phyloP scores from a whole-genome alignment of 352 stramenopile genomes.

The Phytophthora tubulina region DNA sequence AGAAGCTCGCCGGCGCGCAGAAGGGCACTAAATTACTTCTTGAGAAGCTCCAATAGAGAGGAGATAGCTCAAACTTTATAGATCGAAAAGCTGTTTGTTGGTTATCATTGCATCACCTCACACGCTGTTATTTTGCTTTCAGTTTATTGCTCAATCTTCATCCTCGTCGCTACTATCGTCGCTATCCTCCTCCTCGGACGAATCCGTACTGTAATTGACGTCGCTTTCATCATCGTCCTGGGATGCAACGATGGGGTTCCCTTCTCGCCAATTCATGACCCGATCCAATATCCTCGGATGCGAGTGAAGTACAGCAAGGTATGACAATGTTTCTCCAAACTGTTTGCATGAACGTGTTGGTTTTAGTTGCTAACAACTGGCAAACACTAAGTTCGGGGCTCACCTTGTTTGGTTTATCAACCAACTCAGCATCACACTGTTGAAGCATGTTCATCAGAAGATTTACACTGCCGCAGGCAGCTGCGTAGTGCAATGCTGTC shows the following conservation, averaged over 20 bases:
- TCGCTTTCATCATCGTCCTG: slow-evolving; percentile 23
- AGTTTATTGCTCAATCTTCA: slow-evolving; percentile 9
- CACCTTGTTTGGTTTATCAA: slow-evolving; percentile 73
- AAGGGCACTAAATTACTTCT: slow-evolving; percentile 87
- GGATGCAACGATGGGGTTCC: slow-evolving; percentile 42
- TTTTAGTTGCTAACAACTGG: not conserved
- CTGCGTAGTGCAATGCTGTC: slow-evolving; percentile 77
- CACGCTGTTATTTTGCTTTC: slow-evolving; percentile 3
- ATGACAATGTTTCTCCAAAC: slow-evolving; percentile 66
- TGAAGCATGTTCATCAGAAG: slow-evolving; percentile 75
- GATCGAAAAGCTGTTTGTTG: slow-evolving; percentile 41
- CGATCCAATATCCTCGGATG: slow-evolving; percentile 50
- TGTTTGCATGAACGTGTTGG: slow-evolving; percentile 10
- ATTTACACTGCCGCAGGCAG: slow-evolving; percentile 62
- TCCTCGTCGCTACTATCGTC: slow-evolving; percentile 36
- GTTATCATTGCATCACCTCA: slow-evolving; percentile 15
- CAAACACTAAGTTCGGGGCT: not conserved
- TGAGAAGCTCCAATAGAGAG: slow-evolving; percentile 79
- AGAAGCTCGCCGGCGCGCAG: slow-evolving; percentile 67
- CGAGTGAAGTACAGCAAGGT: slow-evolving; percentile 57
- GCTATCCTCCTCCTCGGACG: slow-evolving; percentile 27
- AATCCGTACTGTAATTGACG: slow-evolving; percentile 25
- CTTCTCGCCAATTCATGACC: slow-evolving; percentile 53
- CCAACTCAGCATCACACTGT: slow-evolving; percentile 61
- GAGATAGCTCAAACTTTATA: slow-evolving; percentile 51